Evolutionary conservation across 2,329 filamentous ascomycete genomes (phyloP), one percentile per base, ranked within the genome.

Genomic region (Phoma herbarum): DNA sequence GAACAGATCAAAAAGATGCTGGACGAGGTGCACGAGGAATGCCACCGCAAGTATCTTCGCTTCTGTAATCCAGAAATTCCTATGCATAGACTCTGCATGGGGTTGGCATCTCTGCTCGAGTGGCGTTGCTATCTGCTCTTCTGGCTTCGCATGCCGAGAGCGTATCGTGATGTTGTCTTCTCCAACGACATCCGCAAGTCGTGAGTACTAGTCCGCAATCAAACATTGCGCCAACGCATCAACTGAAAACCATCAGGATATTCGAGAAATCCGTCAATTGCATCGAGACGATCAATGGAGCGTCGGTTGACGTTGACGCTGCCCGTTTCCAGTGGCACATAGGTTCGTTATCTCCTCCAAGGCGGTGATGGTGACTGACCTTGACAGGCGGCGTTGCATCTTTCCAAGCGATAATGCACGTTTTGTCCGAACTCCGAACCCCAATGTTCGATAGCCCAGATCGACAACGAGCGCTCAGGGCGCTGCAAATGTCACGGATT

Each of bases 241-340:
- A 12, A 33, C 25, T 55, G 12, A 61, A 50, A 37, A 59, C n/a
- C 37, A 14, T 37, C n/a, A 78, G 75, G 1, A 77, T 78, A 18
- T 77, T 78, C 29, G 71, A 75, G 31, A 77, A 77, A 35, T 77
- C 75, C 1, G 65, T 78, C n/a, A 76, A 73, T 28, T 73, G 71
- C 26, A 72, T 78, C 33, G 75, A 78, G 47, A 73, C 74, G 0
- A 57, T 77, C 14, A 78, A 77, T 43, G 66, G 66, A 25, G 73
- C 75, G 3, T 69, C 69, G 4, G 63, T 71, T 16, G 76, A 77
- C 58, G 68, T 73, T 3, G 72, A 77, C 22, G 73, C 70, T 11
- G 75, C 72, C 46, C 72, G 71, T 3, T 78, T 77, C 45, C 74
- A 74, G 22, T 78, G 76, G 76, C 76, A 78, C 49, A 75, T 77